Evolutionary conservation across 768 basidiomycete species (phyloP).

Genomic region (Coprinopsis strossmayeri): DNA sequence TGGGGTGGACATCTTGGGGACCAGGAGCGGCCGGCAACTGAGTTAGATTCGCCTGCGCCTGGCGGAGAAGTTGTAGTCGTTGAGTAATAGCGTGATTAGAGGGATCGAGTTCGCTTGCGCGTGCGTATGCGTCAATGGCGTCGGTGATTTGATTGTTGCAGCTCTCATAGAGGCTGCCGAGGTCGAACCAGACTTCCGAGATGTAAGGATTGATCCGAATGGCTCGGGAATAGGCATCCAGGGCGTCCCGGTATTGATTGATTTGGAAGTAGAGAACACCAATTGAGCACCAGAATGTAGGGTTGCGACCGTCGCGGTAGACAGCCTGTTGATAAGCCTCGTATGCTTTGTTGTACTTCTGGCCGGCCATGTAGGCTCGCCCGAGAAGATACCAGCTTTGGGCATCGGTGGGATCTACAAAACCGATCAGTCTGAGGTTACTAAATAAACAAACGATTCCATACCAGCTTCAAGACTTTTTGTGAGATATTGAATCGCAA

Average conservation of each 20-base stretch:
- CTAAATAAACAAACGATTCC: constrained; percentile 19
- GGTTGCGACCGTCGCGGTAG: constrained; percentile 97
- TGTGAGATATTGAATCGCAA: constrained; percentile 89
- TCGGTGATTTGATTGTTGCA: constrained; percentile 99
- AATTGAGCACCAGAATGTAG: constrained; percentile 99
- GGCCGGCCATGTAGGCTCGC: constrained; percentile 96
- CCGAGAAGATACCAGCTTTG: constrained; percentile 99
- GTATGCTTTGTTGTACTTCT: constrained; percentile 99
- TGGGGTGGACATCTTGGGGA: constrained; percentile 94
- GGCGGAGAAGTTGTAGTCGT: constrained; percentile 71
- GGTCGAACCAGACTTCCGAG: constrained; percentile 92
- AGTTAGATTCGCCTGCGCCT: constrained; percentile 68
- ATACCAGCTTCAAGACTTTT: constrained; percentile 92
- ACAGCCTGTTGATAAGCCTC: constrained; percentile 99
- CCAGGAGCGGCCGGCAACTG: constrained; percentile 83
- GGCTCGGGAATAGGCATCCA: constrained; percentile 97
- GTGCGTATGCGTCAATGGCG: constrained; percentile 96
- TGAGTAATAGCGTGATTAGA: constrained; percentile 76
- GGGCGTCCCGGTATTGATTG: constrained; percentile 97
- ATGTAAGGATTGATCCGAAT: constrained; percentile 99
- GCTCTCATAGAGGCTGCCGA: constrained; percentile 93
- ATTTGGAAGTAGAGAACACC: constrained; percentile 99
- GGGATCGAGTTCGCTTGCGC: constrained; percentile 92
- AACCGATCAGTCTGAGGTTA: constrained; percentile 21
- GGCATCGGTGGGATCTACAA: constrained; percentile 77